These are phyloP conservation scores for Corynespora cassiicola DNA, from an alignment of 2,329 filamentous ascomycete genomes.

Conservation along the genomic window DNA sequence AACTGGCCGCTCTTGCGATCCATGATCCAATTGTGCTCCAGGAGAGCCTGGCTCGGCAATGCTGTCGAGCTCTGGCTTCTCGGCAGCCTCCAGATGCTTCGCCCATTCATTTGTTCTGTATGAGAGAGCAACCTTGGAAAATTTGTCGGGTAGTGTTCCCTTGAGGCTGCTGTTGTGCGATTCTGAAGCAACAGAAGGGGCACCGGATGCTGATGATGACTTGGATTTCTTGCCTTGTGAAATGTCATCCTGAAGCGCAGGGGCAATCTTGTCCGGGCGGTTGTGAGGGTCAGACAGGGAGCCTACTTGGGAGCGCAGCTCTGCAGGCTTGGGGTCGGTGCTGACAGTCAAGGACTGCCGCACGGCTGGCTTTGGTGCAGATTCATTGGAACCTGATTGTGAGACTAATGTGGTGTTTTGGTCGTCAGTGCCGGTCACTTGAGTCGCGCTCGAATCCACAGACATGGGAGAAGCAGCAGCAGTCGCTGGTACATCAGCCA, in stretches of 20 bases:
- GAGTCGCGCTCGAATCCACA: too few species aligned
- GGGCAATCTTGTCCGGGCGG: constrained; percentile 26
- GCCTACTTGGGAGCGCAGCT: constrained; percentile 10
- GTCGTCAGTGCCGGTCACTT: background rate
- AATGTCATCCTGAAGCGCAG: constrained; percentile 20
- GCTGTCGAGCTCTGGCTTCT: constrained; percentile 71
- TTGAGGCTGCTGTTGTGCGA: constrained; percentile 52
- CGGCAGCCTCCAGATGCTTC: constrained; percentile 82
- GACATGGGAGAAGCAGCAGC: too few species aligned
- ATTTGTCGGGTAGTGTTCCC: constrained; percentile 69
- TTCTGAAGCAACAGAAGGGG: too few species aligned
- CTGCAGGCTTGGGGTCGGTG: constrained; percentile 37
- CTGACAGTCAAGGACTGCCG: constrained; percentile 34
- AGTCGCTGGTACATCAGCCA: background rate
- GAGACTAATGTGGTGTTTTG: background rate
- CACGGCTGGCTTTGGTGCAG: constrained; percentile 2
- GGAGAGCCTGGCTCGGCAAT: constrained; percentile 57
- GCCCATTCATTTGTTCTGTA: constrained; percentile 97
- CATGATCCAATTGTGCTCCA: constrained; percentile 47
- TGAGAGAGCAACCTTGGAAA: constrained; percentile 79
- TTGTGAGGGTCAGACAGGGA: constrained; percentile 18
- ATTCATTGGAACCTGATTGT: too few species aligned
- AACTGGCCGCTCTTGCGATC: constrained; percentile 59
- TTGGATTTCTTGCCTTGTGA: constrained; percentile 36
- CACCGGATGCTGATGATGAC: too few species aligned